A percentile compares a stretch with the other conserved stretches of the same genome.
These are phyloP conservation scores for Tylopilus microsporus DNA, from an alignment of 1,284 basidiomycete genomes.

Conservation along the genomic window DNA sequence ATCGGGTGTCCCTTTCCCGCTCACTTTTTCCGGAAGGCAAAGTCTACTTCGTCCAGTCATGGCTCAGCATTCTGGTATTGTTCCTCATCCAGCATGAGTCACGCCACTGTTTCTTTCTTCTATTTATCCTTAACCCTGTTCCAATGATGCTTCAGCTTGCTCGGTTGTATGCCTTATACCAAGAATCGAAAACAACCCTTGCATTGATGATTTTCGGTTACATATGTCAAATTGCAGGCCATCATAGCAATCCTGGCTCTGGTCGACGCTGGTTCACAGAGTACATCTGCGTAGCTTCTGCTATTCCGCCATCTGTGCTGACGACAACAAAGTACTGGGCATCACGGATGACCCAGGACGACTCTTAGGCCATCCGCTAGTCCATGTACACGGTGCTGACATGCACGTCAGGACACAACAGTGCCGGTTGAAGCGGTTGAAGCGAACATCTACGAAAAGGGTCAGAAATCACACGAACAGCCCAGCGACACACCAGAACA, in stretches of 20 bases:
- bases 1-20: background rate
- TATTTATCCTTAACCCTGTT: background rate
- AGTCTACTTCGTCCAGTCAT: slow-evolving; percentile 1
- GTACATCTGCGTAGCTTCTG: slow-evolving; percentile 2
- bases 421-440: too few relatives aligned
- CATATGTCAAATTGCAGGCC: slow-evolving; percentile 9
- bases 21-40: slow-evolving; percentile 3
- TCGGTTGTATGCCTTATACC: slow-evolving; percentile 18
- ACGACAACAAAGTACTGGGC: too few relatives aligned
- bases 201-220: slow-evolving; percentile 10
- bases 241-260: slow-evolving; percentile 1
- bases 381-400: too few relatives aligned
- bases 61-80: background rate
- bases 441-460: too few relatives aligned
- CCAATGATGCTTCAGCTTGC: slow-evolving; percentile 17
- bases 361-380: too few relatives aligned
- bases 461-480: too few relatives aligned
- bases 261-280: background rate
- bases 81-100: slow-evolving; percentile 15
- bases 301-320: background rate
- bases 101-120: background rate
- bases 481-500: too few relatives aligned
- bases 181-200: slow-evolving; percentile 8
- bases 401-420: too few relatives aligned
- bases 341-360: too few relatives aligned